A percentile compares a stretch with the other conserved stretches of the same genome.
phyloP scores from a whole-genome alignment of 1,284 basidiomycete species.

The Marasmius sp. region DNA sequence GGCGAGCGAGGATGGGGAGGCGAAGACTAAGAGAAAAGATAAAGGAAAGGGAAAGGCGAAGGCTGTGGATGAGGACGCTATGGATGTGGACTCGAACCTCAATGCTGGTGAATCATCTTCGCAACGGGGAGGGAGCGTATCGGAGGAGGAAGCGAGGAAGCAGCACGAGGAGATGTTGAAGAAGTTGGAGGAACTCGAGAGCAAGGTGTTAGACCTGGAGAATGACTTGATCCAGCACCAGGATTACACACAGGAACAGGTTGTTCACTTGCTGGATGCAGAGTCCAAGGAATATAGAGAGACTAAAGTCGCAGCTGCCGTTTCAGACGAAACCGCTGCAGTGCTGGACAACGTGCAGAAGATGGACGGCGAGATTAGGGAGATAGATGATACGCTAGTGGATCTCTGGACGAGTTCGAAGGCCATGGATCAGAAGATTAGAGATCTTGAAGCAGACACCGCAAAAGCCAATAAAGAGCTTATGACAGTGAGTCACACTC shows the following conservation, averaged over 20 bases:
- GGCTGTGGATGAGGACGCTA: neutral
- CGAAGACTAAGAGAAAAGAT: neutral
- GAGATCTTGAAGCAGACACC: neutral
- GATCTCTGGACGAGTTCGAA: slow-evolving; percentile 6
- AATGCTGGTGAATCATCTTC: slow-evolving; percentile 27
- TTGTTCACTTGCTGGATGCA: neutral
- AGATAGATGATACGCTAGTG: slow-evolving; percentile 30
- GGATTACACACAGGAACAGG: slow-evolving; percentile 19
- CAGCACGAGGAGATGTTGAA: slow-evolving; percentile 11
- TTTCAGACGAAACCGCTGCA: neutral
- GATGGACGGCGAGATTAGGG: slow-evolving; percentile 38
- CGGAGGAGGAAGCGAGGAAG: slow-evolving; percentile 13
- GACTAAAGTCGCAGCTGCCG: neutral
- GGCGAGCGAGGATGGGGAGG: neutral
- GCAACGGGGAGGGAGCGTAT: slow-evolving; percentile 36
- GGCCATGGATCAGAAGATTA: neutral
- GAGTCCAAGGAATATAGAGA: neutral
- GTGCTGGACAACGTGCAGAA: slow-evolving; percentile 23
- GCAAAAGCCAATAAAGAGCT: slow-evolving; percentile 18
- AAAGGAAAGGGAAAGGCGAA: neutral
- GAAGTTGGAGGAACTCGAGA: slow-evolving; percentile 37
- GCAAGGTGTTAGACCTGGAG: slow-evolving; percentile 40
- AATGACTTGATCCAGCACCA: slow-evolving; percentile 44
- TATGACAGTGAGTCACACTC: slow-evolving; percentile 25
- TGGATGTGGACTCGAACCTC: slow-evolving; percentile 11